These are phyloP conservation scores for Ploettnerulaceae sp. DNA, from an alignment of 2,329 filamentous ascomycete genomes.

Conservation along the genomic window DNA sequence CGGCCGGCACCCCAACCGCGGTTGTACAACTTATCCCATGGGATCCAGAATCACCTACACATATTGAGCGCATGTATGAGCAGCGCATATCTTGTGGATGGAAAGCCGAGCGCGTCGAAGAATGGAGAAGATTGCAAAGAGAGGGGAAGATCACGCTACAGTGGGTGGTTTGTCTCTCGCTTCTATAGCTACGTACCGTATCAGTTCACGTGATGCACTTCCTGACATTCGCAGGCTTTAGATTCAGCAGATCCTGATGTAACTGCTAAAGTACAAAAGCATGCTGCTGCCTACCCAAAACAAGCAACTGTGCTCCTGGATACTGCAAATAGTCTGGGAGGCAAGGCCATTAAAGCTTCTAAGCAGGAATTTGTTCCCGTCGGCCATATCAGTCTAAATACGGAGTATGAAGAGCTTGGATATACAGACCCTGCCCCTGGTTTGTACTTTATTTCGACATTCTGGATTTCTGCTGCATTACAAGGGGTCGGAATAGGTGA, in stretches of 20 bases:
- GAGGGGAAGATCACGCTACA: conserved; percentile 19
- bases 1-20: background rate
- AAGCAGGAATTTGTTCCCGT: conserved; percentile 24
- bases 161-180: conserved; percentile 21
- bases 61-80: conserved; percentile 38
- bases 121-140: conserved; percentile 19
- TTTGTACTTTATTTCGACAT: conserved; percentile 21
- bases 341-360: conserved; percentile 5
- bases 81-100: conserved; percentile 43
- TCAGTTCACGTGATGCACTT: too few relatives aligned
- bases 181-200: too few relatives aligned
- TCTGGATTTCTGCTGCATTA: conserved; percentile 24
- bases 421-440: conserved; percentile 9
- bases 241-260: conserved; percentile 1
- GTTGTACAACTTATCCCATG: conserved; percentile 38
- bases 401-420: conserved; percentile 5
- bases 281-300: conserved; percentile 17
- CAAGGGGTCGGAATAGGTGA: conserved; percentile 16
- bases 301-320: conserved; percentile 21
- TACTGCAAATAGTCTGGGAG: conserved; percentile 16
- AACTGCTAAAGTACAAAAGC: conserved; percentile 8
- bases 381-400: conserved; percentile 28
- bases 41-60: conserved; percentile 37
- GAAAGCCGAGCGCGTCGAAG: conserved; percentile 35
- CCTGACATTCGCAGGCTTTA: conserved; percentile 11